Evolutionary conservation across 2,329 filamentous ascomycete genomes (phyloP), one percentile per base, ranked within the genome.

Genomic region (Pestalotiopsis sp.): DNA sequence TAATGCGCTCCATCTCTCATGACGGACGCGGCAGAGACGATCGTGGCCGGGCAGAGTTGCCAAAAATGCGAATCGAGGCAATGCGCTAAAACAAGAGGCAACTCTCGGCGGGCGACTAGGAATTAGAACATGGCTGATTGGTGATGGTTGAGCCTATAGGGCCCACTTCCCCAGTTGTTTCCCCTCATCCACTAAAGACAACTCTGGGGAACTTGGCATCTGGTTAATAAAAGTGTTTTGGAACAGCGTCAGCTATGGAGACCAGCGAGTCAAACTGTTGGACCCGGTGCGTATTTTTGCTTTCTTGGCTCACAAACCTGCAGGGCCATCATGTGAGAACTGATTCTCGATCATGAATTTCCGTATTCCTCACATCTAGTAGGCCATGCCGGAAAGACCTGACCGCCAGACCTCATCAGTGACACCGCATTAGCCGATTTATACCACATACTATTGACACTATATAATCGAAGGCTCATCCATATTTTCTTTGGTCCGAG

Each of bases 1-100:
- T 62, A 62, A 62, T 62, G 59, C 59, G 20, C 38, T 62, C 59
- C 14, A 38, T 62, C 59, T 20, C 31, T 40, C n/a, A 40, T n/a
- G n/a, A 36, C 36, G 31, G n/a, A 59, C 57, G 57, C 27, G 11
- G 31, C 13, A 62, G 12, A 62, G n/a, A 14, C 9, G 59, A 62
- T 20, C 25, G 59, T n/a, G n/a, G 14, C 27, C 27, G 59, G 59
- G 59, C 36, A 17, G 27, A 62, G 13, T 40, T 62, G 59, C 59
- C 59, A 27, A 13, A 4, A 38, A 3, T 40, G 27, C 59, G 3
- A 12, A n/a, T 13, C 9, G 27, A 4, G 27, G 59, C 27, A 62
- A 59, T 20, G 27, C n/a, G 23, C 59, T 62, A 62, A 36, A 2
- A 40, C 1, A 40, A 13, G 3, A 59, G 57, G 57, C 23, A 59